Evolutionary conservation across 345 rosid genomes (phyloP).

Genomic region (Lenwebbia sp.): DNA sequence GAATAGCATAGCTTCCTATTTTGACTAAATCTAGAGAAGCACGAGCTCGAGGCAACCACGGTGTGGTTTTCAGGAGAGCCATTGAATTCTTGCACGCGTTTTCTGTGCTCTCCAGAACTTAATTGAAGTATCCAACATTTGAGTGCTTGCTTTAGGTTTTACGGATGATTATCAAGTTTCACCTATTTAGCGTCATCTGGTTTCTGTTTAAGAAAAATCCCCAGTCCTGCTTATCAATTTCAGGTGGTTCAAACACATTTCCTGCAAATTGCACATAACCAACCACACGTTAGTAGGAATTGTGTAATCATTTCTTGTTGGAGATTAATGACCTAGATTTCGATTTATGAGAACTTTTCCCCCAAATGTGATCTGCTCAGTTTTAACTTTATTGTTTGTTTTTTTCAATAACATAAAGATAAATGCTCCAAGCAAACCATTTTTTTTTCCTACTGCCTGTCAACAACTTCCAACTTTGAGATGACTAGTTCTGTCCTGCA

Average conservation of each 20-base stretch:
- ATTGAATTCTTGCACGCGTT: not conserved
- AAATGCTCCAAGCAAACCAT: not conserved
- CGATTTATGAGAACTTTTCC: not conserved
- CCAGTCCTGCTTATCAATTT: not conserved
- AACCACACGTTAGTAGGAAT: not conserved
- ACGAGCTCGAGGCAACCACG: not conserved
- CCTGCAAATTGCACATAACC: not conserved
- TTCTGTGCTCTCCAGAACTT: not conserved
- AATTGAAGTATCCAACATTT: not conserved
- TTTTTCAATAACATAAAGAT: not conserved
- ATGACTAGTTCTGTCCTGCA: conserved; percentile 9
- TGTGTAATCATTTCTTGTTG: not conserved
- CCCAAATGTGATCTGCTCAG: not conserved
- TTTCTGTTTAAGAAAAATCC: not conserved
- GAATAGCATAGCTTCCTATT: not conserved
- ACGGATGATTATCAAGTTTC: not conserved
- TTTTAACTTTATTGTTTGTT: not conserved
- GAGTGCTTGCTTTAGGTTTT: not conserved
- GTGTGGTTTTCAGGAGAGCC: not conserved
- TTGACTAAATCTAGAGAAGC: not conserved
- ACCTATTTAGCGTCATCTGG: not conserved
- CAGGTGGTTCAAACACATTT: not conserved
- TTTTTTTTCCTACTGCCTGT: not conserved
- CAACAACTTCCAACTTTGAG: not conserved
- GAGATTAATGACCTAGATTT: not conserved